Evolutionary conservation across 1,139 yeast genomes (phyloP).

Genomic region (Candida frijolesensis): DNA sequence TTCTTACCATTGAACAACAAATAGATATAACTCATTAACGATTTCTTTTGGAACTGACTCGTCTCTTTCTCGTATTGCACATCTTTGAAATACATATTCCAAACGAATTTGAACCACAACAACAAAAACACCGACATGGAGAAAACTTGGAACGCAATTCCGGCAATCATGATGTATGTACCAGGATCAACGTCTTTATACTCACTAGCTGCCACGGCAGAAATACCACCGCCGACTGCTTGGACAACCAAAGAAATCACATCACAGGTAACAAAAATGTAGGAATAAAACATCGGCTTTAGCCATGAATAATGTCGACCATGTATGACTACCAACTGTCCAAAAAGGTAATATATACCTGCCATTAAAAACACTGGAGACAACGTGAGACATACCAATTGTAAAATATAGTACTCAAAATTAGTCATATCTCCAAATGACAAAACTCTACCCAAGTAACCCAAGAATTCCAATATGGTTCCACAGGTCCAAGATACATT

Average conservation of each 20-base stretch:
- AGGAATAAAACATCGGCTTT: constrained; percentile 73
- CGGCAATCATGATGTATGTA: constrained; percentile 76
- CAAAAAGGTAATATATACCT: constrained; percentile 75
- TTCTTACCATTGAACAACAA: constrained; percentile 25
- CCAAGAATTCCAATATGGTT: constrained; percentile 46
- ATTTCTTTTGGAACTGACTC: constrained; percentile 2
- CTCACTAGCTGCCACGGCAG: constrained; percentile 53
- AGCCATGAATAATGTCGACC: constrained; percentile 63
- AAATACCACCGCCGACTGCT: constrained; percentile 80
- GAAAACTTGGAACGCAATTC: constrained; percentile 75
- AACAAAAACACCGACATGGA: constrained; percentile 67
- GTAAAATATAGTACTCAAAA: constrained; percentile 55
- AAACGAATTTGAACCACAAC: constrained; percentile 56
- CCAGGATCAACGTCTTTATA: constrained; percentile 50
- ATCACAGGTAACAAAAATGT: constrained; percentile 66
- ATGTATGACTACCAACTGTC: constrained; percentile 67
- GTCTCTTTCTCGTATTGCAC: constrained; percentile 1
- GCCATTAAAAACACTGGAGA: constrained; percentile 91
- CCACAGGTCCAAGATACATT: constrained; percentile 34
- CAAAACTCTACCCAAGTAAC: constrained; percentile 66
- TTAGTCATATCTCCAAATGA: constrained; percentile 46
- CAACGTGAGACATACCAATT: constrained; percentile 68
- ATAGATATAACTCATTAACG: constrained; percentile 22
- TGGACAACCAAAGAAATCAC: constrained; percentile 69
- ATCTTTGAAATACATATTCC: constrained; percentile 38